Base-by-base conservation (phyloP, 495 filamentous ascomycete species). In the Hypoxylon perforatum region DNA sequence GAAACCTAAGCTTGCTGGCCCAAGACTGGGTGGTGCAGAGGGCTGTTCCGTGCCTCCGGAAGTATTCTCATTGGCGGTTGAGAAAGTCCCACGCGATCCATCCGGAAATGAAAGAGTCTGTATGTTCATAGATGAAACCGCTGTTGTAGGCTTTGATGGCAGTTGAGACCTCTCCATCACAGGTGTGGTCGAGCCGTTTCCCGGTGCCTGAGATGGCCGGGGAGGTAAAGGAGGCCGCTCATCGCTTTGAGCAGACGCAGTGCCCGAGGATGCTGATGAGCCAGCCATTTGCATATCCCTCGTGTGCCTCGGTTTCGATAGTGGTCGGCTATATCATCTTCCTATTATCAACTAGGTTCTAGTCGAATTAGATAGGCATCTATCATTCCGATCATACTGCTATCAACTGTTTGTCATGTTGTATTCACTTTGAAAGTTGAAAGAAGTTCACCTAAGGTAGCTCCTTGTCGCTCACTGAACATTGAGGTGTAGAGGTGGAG, bases 61-160 rank as follows among this genome's bases (percentile, higher is more conserved):
- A 33, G 73, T 75, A 57, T 77, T 80, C 46, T 75, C 65, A 30
- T 63, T 76, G 18, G 76, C 69, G 3, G 83, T 84, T n/a, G 86
- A 80, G 65, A 85, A 86, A 2, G 84, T 87, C 23, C 88, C 86
- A 57, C 84, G 84, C 28, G 84, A 85, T 12, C 85, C 85, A 70
- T 90, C 88, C n/a, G 86, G 84, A 64, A 89, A 86, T n/a, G 88
- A 83, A 47, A 91, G 80, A 1, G 89, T 89, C 52, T 89, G 86
- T 49, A 93, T 88, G 63, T 94, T 92, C 65, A 90, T 86, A 10
- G 90, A 83, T 0, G 92, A 92, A 11, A 97, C 67, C 6, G 92
- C 92, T 0, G 92, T 97, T 9, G 94, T 97, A 28, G 93, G 87
- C 61, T 87, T 88, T 2, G 90, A 89, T 56, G 87, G 90, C 36